Percentiles rank a stretch among this genome's conserved stretches.
phyloP scores from a whole-genome alignment of 805 yeast species.

The Saccharomycopsis fermentans region DNA sequence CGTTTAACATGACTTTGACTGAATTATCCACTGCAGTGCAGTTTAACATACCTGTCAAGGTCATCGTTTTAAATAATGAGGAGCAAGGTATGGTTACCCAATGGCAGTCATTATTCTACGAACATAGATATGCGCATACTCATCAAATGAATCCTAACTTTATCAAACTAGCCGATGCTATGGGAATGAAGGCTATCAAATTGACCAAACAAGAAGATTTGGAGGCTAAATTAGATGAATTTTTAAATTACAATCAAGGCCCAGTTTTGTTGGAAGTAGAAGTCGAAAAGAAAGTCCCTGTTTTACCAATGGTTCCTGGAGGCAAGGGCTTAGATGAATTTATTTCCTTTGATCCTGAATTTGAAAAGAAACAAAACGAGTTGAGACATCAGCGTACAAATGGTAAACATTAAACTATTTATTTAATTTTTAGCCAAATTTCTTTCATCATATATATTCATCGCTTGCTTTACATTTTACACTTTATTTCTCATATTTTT shows the following conservation, averaged over 20 bases:
- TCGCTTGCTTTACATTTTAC: no score
- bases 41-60: conserved; percentile 83
- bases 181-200: conserved; percentile 82
- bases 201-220: conserved; percentile 60
- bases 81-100: conserved; percentile 99
- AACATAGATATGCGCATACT: conserved; percentile 95
- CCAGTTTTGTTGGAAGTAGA: conserved; percentile 87
- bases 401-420: conserved; percentile 43
- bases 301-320: conserved; percentile 95
- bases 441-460: no score
- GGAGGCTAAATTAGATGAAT: conserved; percentile 46
- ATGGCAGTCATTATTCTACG: conserved; percentile 97
- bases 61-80: conserved; percentile 85
- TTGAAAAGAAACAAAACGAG: conserved; percentile 59
- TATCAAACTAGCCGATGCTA: conserved; percentile 84
- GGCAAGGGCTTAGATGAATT: conserved; percentile 94
- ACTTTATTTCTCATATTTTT: no score
- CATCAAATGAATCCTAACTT: conserved; percentile 94
- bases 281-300: conserved; percentile 61
- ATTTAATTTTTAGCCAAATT: background rate
- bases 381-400: conserved; percentile 64
- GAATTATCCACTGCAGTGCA: conserved; percentile 93
- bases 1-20: conserved; percentile 95
- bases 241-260: conserved; percentile 61
- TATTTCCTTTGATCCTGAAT: conserved; percentile 74